phyloP scores from a whole-genome alignment of 352 stramenopile species.

The Globisporangium splendens region DNA sequence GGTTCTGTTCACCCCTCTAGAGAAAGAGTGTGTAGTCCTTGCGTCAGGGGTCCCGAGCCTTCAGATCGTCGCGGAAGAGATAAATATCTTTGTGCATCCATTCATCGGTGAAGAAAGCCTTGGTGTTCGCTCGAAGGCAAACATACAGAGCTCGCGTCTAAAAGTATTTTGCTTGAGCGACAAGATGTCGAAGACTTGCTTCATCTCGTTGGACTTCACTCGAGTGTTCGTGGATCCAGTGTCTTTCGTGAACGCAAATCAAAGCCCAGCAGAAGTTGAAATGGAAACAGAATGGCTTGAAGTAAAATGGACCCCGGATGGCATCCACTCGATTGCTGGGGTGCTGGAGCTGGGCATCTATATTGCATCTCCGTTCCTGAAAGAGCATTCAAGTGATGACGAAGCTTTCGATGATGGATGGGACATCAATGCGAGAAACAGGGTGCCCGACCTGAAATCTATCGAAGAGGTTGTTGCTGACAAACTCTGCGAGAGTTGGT shows the following conservation, averaged over 20 bases:
- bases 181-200: slow-evolving; percentile 23
- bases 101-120: slow-evolving; percentile 44
- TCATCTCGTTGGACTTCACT: slow-evolving; percentile 63
- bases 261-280: slow-evolving; percentile 47
- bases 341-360: slow-evolving; percentile 58
- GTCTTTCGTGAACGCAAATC: slow-evolving; percentile 31
- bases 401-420: neutral
- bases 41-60: slow-evolving; percentile 44
- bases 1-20: slow-evolving; percentile 28
- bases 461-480: slow-evolving; percentile 40
- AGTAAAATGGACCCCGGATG: slow-evolving; percentile 57
- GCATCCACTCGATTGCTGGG: slow-evolving; percentile 60
- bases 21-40: slow-evolving; percentile 39
- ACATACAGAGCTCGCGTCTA: slow-evolving; percentile 59
- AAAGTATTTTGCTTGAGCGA: slow-evolving; percentile 33
- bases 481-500: slow-evolving; percentile 46
- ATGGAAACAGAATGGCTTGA: slow-evolving; percentile 80
- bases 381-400: neutral
- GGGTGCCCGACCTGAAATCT: slow-evolving; percentile 33
- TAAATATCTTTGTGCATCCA: slow-evolving; percentile 53
- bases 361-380: slow-evolving; percentile 27
- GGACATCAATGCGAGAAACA: slow-evolving; percentile 8
- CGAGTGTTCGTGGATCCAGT: slow-evolving; percentile 58
- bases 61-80: slow-evolving; percentile 43
- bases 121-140: slow-evolving; percentile 55